These are phyloP conservation scores for Fomitopsis schrenkii DNA, from an alignment of 1,284 basidiomycete genomes.

Conservation along the genomic window DNA sequence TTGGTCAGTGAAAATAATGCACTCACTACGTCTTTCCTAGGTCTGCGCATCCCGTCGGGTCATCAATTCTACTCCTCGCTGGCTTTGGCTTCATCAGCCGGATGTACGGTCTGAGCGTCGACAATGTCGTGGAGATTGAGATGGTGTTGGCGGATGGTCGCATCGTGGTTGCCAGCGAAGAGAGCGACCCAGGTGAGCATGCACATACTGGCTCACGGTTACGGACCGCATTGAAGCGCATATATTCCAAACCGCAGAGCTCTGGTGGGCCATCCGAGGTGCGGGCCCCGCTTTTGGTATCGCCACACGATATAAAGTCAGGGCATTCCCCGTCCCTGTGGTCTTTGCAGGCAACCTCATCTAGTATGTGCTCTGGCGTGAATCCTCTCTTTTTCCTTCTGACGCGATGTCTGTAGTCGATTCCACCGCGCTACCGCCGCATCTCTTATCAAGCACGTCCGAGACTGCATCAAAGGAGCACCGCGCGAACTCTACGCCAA, in stretches of 20 bases:
- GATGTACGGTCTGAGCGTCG: slow-evolving; percentile 79
- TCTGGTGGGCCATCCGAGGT: slow-evolving; percentile 90
- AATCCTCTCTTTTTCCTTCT: not conserved
- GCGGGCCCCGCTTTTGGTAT: slow-evolving; percentile 83
- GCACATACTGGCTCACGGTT: no score
- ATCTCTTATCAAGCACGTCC: slow-evolving; percentile 86
- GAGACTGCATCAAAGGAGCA: slow-evolving; percentile 87
- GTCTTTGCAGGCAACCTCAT: slow-evolving; percentile 90
- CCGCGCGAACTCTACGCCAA: slow-evolving; percentile 87
- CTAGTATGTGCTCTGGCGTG: slow-evolving; percentile 47
- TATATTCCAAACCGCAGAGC: slow-evolving; percentile 60
- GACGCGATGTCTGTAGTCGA: slow-evolving; percentile 44
- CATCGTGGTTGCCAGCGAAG: slow-evolving; percentile 67
- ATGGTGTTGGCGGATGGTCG: slow-evolving; percentile 80
- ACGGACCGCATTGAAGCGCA: not conserved
- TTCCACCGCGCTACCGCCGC: slow-evolving; percentile 82
- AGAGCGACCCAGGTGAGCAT: slow-evolving; percentile 55
- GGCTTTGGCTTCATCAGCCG: slow-evolving; percentile 89
- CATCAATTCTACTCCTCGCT: slow-evolving; percentile 81
- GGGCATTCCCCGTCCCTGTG: slow-evolving; percentile 82
- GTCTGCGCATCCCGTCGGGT: slow-evolving; percentile 73
- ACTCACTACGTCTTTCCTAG: slow-evolving; percentile 29
- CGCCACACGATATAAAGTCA: slow-evolving; percentile 83
- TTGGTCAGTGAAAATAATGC: not conserved
- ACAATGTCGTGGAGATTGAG: slow-evolving; percentile 83